These are phyloP conservation scores for Talaromyces sp. DNA, from an alignment of 2,329 filamentous ascomycete species.

Conservation along the genomic window DNA sequence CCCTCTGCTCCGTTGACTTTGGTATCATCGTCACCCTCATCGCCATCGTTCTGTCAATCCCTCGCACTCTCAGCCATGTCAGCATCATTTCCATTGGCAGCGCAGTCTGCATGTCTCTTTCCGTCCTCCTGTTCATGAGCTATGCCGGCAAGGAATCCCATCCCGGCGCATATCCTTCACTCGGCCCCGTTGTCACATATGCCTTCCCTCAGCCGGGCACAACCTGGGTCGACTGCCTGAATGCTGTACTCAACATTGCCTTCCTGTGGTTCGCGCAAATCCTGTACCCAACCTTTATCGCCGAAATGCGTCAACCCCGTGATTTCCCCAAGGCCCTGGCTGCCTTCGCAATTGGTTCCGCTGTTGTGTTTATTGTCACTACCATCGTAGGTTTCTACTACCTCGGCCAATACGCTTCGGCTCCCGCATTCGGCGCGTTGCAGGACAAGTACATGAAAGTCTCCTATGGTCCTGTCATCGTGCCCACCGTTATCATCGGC, in stretches of 20 bases:
- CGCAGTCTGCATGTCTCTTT: slow-evolving; percentile 45
- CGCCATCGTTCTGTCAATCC: slow-evolving; percentile 44
- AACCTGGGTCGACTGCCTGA: slow-evolving; percentile 45
- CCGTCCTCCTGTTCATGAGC: slow-evolving; percentile 47
- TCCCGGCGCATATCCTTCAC: slow-evolving; percentile 44
- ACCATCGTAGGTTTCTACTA: slow-evolving; percentile 47
- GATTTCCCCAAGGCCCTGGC: slow-evolving; percentile 50
- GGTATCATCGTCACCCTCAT: slow-evolving; percentile 43
- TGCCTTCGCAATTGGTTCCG: slow-evolving; percentile 41
- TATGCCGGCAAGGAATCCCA: slow-evolving; percentile 44
- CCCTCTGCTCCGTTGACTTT: slow-evolving; percentile 46
- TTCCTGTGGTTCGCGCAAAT: slow-evolving; percentile 50
- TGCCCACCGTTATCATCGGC: slow-evolving; percentile 46
- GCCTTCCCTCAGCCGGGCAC: slow-evolving; percentile 45
- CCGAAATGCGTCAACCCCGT: slow-evolving; percentile 48
- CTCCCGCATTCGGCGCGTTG: slow-evolving; percentile 46
- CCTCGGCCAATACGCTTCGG: slow-evolving; percentile 47
- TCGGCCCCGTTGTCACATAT: slow-evolving; percentile 44
- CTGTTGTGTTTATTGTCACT: slow-evolving; percentile 47
- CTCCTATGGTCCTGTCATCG: slow-evolving; percentile 49
- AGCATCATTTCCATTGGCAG: slow-evolving; percentile 45
- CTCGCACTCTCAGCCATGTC: slow-evolving; percentile 43
- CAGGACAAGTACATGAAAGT: slow-evolving; percentile 45
- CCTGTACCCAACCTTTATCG: slow-evolving; percentile 49
- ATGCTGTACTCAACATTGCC: slow-evolving; percentile 48